A percentile compares a stretch with the other conserved stretches of the same genome.
phyloP scores from a whole-genome alignment of 352 stramenopile species.

The Phytophthora litchii region DNA sequence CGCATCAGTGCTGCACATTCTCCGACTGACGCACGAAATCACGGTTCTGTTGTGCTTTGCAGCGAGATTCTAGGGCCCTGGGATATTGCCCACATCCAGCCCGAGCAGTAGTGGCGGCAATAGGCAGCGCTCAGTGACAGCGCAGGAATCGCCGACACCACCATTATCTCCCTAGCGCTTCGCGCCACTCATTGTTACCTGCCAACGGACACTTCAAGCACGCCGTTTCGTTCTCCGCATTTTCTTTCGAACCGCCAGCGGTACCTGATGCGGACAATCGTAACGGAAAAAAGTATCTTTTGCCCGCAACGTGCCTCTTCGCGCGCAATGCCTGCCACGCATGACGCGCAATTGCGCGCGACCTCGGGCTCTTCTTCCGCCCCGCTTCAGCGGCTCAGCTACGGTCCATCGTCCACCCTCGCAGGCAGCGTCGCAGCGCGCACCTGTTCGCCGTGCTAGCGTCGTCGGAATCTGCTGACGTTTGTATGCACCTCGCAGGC shows the following conservation, averaged over 20 bases:
- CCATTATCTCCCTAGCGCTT: too few relatives aligned
- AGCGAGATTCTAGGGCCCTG: constrained; percentile 91
- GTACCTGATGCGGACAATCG: constrained; percentile 6
- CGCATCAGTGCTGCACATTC: constrained; percentile 13
- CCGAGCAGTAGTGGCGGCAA: constrained; percentile 46
- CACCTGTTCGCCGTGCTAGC: constrained; percentile 16
- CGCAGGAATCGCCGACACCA: background rate
- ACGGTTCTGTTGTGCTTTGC: constrained; percentile 25
- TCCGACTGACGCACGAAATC: constrained; percentile 26
- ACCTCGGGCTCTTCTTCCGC: constrained; percentile 20
- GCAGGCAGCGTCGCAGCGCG: background rate
- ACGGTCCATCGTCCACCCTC: background rate
- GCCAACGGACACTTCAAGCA: constrained; percentile 31
- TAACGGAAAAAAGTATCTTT: constrained; percentile 43
- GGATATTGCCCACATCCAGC: constrained; percentile 90
- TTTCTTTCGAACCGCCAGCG: constrained; percentile 36
- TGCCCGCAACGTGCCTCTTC: constrained; percentile 26
- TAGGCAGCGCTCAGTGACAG: background rate
- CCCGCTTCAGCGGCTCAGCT: constrained; percentile 11
- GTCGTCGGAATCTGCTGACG: background rate
- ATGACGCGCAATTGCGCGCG: constrained; percentile 1
- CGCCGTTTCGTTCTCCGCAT: constrained; percentile 36
- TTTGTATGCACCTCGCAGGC: too few relatives aligned
- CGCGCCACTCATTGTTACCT: constrained; percentile 8
- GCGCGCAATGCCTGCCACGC: constrained; percentile 15